Conservation (phyloP, 139 green algal species). For the Yamagishiella unicocca region DNA sequence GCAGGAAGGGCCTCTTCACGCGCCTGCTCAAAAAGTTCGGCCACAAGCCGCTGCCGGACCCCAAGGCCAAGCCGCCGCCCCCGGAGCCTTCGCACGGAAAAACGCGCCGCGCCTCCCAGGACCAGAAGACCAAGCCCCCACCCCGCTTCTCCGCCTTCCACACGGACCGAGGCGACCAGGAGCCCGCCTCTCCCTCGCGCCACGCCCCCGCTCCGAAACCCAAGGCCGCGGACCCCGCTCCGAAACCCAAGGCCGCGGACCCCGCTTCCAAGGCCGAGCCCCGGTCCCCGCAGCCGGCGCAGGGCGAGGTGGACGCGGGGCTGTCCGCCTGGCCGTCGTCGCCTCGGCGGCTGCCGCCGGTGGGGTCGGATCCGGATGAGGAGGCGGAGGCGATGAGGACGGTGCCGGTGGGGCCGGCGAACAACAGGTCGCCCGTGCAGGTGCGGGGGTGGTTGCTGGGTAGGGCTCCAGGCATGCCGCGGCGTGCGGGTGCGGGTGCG, state of each 20-base stretch:
- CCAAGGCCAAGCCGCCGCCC: background rate
- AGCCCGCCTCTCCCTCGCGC: background rate
- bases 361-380: background rate
- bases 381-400: background rate
- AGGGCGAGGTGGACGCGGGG: too few relatives aligned
- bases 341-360: background rate
- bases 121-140: background rate
- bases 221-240: too few relatives aligned
- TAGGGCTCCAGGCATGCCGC: too few relatives aligned
- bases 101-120: background rate
- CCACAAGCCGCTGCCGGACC: background rate
- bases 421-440: background rate
- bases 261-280: too few relatives aligned
- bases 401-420: background rate
- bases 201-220: background rate
- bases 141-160: background rate
- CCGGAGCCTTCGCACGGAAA: background rate
- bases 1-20: background rate
- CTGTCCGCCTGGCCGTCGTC: background rate
- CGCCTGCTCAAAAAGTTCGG: constrained; percentile 6
- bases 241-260: too few relatives aligned
- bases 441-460: too few relatives aligned
- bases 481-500: too few relatives aligned
- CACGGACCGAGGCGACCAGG: background rate
- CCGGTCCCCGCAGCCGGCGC: too few relatives aligned